These are phyloP conservation scores for Penicillium oxalicum DNA, from an alignment of 2,329 filamentous ascomycete genomes.

Conservation along the genomic window DNA sequence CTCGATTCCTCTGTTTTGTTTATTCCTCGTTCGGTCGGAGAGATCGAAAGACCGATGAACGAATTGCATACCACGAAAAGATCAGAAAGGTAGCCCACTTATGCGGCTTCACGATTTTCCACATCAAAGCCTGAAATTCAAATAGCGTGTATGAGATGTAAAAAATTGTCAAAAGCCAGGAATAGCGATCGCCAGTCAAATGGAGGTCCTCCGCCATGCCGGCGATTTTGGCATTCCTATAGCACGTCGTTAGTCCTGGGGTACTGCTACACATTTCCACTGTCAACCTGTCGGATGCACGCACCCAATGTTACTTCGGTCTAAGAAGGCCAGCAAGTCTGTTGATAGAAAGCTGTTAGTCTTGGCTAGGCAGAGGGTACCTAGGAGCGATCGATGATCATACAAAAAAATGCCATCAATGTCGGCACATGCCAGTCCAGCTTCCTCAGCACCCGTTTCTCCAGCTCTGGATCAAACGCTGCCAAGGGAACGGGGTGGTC, in stretches of 20 bases:
- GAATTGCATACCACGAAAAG: constrained; percentile 33
- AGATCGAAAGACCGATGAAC: constrained; percentile 8
- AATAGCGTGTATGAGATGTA: constrained; percentile 46
- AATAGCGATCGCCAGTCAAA: constrained; percentile 43
- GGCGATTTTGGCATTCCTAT: constrained; percentile 49
- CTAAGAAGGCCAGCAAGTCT: constrained; percentile 46
- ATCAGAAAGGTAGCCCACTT: constrained; percentile 41
- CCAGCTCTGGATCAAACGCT: constrained; percentile 31
- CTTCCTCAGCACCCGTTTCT: constrained; percentile 33
- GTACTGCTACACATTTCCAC: background rate
- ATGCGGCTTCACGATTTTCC: constrained; percentile 40
- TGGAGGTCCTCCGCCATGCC: constrained; percentile 48
- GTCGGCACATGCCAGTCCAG: constrained; percentile 32
- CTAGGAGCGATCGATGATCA: constrained; percentile 5
- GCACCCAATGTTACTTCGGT: constrained; percentile 48
- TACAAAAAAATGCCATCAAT: constrained; percentile 38
- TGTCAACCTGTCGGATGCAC: constrained; percentile 6
- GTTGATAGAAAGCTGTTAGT: background rate
- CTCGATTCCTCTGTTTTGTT: constrained; percentile 9
- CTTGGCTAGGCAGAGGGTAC: background rate
- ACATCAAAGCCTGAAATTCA: constrained; percentile 40
- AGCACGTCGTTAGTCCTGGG: background rate
- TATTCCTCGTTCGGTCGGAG: background rate
- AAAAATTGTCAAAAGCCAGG: constrained; percentile 50
- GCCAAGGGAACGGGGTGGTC: constrained; percentile 10